Conservation (phyloP, 208 protist species). For the Leishmania amazonensis region DNA sequence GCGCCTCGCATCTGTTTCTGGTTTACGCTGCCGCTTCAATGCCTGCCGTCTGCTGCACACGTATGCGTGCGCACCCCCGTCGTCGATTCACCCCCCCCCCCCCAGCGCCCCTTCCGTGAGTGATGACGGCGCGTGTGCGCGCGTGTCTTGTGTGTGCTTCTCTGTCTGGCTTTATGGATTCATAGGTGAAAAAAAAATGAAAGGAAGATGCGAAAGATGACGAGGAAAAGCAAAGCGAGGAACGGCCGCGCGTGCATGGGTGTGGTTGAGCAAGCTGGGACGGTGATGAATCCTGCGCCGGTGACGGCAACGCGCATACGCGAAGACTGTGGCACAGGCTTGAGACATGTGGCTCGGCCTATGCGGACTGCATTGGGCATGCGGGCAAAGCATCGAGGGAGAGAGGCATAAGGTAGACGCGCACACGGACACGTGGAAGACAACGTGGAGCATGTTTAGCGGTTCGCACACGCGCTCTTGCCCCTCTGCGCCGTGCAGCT, state of each 20-base stretch:
- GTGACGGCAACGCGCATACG: background rate
- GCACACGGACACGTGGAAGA: background rate
- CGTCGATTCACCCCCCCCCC: background rate
- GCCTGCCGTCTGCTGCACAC: background rate
- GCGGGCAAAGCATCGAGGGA: background rate
- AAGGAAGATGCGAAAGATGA: background rate
- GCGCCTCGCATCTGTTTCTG: background rate
- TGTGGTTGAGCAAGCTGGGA: background rate
- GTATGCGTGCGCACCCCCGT: background rate
- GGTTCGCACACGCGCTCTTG: background rate
- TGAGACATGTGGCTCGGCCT: background rate
- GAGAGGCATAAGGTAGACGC: background rate
- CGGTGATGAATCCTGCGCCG: background rate
- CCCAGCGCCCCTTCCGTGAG: background rate
- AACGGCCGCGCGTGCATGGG: too few relatives aligned
- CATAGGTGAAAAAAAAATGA: background rate
- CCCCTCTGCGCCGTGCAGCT: background rate
- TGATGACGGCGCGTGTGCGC: background rate
- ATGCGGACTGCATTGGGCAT: background rate
- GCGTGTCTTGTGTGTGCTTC: background rate
- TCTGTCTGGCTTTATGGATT: background rate
- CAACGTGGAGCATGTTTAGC: background rate
- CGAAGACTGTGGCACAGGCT: background rate
- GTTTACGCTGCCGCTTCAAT: background rate
- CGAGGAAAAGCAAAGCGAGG: too few relatives aligned